Base-by-base conservation (phyloP, 805 yeast genomes). In the Saccharomycopsis sp. region DNA sequence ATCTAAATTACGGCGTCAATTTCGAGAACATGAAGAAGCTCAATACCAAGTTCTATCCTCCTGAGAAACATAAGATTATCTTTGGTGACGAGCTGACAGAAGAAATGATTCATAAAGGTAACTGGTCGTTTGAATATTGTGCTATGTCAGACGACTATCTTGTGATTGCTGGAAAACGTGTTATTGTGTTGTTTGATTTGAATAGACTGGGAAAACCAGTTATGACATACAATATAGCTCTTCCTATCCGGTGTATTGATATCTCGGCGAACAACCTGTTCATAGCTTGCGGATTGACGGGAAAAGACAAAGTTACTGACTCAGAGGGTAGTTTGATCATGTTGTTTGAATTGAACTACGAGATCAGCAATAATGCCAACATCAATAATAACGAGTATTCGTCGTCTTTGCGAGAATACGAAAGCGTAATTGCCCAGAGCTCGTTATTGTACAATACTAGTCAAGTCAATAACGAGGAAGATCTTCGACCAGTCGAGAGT, bases 221-320 rank as follows among this genome's bases (percentile, higher is more conserved):
- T 1, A 89, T 86, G 70, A 80, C 88, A 0, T 83, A 87, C 66
- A 74, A 80, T 44, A 84, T 89, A 9, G 80, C 79, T 57, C 87
- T 88, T 67, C 92, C 93, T 0, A 86, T 92, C 42, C 71, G 96
- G 55, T 89, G 96, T 66, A 76, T 89, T 53, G 86, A 89, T 41
- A 75, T 91, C 0, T 80, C 93, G 8, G 80, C 83, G 0, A 75
- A 79, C 63, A 90, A 87, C 24, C 73, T 78, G 19, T 73, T 85
- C 24, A 74, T 91, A 12, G 94, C 94, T 3, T 81, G 89, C 63
- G 94, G 96, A 1, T 84, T 92, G 34, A 87, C 93, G 0, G 94
- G 96, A 0, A 81, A 84, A 58, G 96, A 89, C 67, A 77, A 57
- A 29, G 55, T 51, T 3, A 62, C 63, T 12, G 62, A 60, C 55